phyloP scores from a whole-genome alignment of 345 rosid genomes.

The Anastatica hierochuntica region DNA sequence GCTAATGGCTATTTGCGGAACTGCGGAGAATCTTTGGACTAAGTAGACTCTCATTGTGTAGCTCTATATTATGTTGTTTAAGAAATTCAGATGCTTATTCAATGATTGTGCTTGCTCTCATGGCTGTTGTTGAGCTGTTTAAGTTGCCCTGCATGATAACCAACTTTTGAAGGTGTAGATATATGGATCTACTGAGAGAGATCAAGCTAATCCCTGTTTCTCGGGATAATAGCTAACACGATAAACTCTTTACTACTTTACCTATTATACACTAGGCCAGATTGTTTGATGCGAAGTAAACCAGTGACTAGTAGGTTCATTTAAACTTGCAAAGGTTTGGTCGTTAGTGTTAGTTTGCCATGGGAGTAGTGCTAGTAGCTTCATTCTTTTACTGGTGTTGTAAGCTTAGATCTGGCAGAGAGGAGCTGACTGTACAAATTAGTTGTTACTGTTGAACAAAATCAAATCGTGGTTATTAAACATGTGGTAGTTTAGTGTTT shows the following conservation, averaged over 20 bases:
- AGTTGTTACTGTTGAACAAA: background rate
- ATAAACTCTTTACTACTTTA: background rate
- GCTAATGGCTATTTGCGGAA: background rate
- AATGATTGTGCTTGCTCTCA: background rate
- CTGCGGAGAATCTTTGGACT: background rate
- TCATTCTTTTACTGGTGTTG: background rate
- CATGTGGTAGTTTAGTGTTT: background rate
- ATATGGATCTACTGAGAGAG: background rate
- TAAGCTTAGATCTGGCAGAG: background rate
- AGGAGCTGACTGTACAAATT: background rate
- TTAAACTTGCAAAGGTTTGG: background rate
- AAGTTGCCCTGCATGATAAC: background rate
- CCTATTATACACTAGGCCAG: background rate
- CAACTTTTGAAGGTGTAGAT: background rate
- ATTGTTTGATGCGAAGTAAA: background rate
- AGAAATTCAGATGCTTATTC: background rate
- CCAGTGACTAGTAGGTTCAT: background rate
- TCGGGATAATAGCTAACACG: background rate
- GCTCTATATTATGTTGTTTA: background rate
- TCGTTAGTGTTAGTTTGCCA: background rate
- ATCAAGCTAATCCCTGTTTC: background rate
- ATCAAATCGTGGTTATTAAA: no score
- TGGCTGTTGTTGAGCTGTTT: slow-evolving; percentile 4
- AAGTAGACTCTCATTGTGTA: background rate
- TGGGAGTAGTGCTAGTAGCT: background rate